Percentiles rank a stretch among this genome's conserved stretches.
These are phyloP conservation scores for Blastocystis sp. DNA, from an alignment of 352 stramenopile species.

Conservation along the genomic window DNA sequence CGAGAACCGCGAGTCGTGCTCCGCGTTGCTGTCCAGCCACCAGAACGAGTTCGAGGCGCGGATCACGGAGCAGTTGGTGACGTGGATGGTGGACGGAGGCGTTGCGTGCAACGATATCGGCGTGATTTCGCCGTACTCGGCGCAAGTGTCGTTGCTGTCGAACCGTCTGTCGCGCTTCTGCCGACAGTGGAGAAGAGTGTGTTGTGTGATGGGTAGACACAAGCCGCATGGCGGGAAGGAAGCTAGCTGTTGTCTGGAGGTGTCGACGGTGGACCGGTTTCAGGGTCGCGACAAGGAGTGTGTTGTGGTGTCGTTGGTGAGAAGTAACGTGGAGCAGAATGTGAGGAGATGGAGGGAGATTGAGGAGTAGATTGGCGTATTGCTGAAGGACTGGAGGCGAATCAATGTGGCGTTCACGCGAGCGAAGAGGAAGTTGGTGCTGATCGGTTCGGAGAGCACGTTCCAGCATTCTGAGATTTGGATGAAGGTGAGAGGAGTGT, in stretches of 20 bases:
- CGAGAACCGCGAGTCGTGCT: background rate
- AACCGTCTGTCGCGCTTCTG: background rate
- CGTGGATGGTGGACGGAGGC: background rate
- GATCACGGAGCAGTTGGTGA: conserved; percentile 26
- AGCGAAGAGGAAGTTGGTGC: conserved; percentile 83
- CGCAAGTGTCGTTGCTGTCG: conserved; percentile 11
- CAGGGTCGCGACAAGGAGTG: conserved; percentile 82
- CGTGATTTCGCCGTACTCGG: conserved; percentile 66
- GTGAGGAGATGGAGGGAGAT: conserved; percentile 15
- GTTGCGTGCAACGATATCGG: conserved; percentile 24
- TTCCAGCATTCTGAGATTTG: conserved; percentile 74
- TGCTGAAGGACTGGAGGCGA: conserved; percentile 82
- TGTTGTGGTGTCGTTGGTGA: conserved; percentile 82
- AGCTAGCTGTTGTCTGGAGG: conserved; percentile 12
- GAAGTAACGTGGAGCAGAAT: conserved; percentile 69
- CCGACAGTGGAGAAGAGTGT: background rate
- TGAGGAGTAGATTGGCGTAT: conserved; percentile 78
- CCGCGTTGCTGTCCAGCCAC: background rate
- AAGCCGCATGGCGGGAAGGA: background rate
- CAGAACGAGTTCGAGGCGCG: conserved; percentile 16
- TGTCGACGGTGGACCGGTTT: conserved; percentile 82
- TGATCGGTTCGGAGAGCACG: conserved; percentile 79
- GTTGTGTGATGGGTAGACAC: background rate
- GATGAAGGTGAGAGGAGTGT: background rate
- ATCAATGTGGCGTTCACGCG: conserved; percentile 85